Evolutionary conservation across 169 alveolate genomes (phyloP), one percentile per base, ranked within the genome.

Genomic region (Plasmodium vivax): DNA sequence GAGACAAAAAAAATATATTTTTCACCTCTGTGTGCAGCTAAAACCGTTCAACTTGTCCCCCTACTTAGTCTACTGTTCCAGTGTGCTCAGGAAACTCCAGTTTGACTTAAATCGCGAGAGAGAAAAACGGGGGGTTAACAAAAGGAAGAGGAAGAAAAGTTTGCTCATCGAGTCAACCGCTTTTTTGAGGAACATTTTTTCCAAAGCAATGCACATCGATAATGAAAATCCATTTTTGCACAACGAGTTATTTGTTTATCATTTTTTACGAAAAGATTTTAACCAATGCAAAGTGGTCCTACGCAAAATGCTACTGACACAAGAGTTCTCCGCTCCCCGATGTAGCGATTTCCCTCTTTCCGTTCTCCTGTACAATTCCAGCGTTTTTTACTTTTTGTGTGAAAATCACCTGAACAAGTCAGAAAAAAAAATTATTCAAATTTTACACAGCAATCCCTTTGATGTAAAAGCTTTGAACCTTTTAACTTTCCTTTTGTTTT

Each of bases 201-300:
- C 38, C 23, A 75, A 75, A 85, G 93, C 81, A 47, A 30, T 68
- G 56, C n/a, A 85, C 51, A 38, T 85, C 32, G 93, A 85, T 41
- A 30, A 54, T 19, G 80, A 85, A 32, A 73, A 85, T 27, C 19
- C 79, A 51, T 85, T 85, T 75, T n/a, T 85, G 62, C 75, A 77
- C 81, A 85, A 85, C 45, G 93, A 85, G 62, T 75, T 74, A 47
- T 85, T 85, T 54, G 81, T 85, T 14, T 85, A 73, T 85, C 32
- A 74, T 54, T 85, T 85, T 68, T 74, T 85, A 85, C 56, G 75
- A 74, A 75, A 27, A 16, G 77, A 75, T 51, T 85, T 32, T 75
- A 14, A 27, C 32, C 93, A 85, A 38, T 85, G 93, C 79, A 71
- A 85, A 77, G n/a, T 54, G 3, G 62, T 51, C 27, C 27, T 85